phyloP scores from a whole-genome alignment of 257 asterid genomes.

The Euphrasia confusa region DNA sequence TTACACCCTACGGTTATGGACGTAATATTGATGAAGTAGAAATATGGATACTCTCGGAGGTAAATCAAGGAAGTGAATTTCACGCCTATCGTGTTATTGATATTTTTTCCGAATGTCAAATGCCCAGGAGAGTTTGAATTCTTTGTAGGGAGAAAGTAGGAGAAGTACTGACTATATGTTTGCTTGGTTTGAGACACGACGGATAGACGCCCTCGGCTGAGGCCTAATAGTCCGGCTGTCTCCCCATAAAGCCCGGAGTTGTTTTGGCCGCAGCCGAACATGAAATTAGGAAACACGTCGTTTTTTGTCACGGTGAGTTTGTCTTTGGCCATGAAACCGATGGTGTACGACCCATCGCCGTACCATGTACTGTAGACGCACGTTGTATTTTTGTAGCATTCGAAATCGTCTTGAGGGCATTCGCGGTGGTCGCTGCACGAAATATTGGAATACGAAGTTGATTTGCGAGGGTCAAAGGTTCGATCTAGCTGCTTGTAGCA shows the following conservation, averaged over 20 bases:
- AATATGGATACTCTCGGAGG: not conserved
- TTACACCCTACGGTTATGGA: not conserved
- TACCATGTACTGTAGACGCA: not conserved
- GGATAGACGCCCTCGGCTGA: constrained; percentile 40
- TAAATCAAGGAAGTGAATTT: not conserved
- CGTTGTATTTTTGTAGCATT: not conserved
- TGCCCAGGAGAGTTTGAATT: no score
- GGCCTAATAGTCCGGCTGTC: constrained; percentile 52
- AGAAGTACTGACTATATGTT: constrained; percentile 41
- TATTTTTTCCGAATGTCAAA: no score
- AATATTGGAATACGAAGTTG: constrained; percentile 50
- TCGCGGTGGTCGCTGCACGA: constrained; percentile 34
- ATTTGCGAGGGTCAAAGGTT: constrained; percentile 45
- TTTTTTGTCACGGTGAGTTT: no score
- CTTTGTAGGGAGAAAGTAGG: constrained; percentile 1
- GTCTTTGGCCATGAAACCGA: no score
- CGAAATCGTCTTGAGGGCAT: constrained; percentile 20
- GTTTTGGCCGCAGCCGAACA: constrained; percentile 51
- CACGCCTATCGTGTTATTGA: not conserved
- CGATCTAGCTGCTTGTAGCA: constrained; percentile 60
- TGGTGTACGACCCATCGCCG: constrained; percentile 22
- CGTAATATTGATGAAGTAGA: not conserved
- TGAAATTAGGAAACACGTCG: not conserved
- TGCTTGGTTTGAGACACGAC: constrained; percentile 43
- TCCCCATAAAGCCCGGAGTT: constrained; percentile 46